These are phyloP conservation scores for Leccinum fibrillosum DNA, from an alignment of 768 basidiomycete species.

Conservation along the genomic window DNA sequence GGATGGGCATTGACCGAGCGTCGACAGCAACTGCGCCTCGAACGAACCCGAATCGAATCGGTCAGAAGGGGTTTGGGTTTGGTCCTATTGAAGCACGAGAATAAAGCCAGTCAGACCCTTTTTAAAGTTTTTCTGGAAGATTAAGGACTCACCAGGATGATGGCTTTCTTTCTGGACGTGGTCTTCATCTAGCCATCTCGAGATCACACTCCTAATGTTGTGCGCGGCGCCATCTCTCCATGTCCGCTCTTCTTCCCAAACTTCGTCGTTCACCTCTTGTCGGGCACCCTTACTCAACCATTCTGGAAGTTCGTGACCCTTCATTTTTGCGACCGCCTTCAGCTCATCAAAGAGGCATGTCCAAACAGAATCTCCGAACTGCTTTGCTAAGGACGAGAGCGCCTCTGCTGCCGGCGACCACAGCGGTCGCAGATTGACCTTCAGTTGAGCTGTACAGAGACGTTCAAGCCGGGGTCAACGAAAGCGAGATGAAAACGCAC, in stretches of 20 bases:
- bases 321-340: slow-evolving; percentile 27
- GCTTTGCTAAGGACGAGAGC: slow-evolving; percentile 46
- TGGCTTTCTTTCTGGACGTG: slow-evolving; percentile 26
- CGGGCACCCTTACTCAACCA: slow-evolving; percentile 26
- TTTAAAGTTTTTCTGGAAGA: not conserved
- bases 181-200: slow-evolving; percentile 42
- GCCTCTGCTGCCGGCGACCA: slow-evolving; percentile 82
- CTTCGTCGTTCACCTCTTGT: slow-evolving; percentile 21
- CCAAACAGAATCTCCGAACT: slow-evolving; percentile 78
- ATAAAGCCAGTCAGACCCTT: not conserved
- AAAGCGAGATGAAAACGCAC: slow-evolving; percentile 36
- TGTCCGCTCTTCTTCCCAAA: slow-evolving; percentile 66
- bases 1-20: slow-evolving; percentile 63
- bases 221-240: slow-evolving; percentile 78
- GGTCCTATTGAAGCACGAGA: slow-evolving; percentile 25
- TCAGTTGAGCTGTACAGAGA: slow-evolving; percentile 66
- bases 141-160: slow-evolving; percentile 32
- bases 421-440: slow-evolving; percentile 87
- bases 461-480: not conserved
- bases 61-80: slow-evolving; percentile 32
- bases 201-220: slow-evolving; percentile 48
- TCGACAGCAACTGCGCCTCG: slow-evolving; percentile 73
- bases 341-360: slow-evolving; percentile 62
- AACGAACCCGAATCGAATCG: slow-evolving; percentile 75
- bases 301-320: slow-evolving; percentile 9